Conservation (phyloP, 2,329 filamentous ascomycete species). For the Beauveria australis region DNA sequence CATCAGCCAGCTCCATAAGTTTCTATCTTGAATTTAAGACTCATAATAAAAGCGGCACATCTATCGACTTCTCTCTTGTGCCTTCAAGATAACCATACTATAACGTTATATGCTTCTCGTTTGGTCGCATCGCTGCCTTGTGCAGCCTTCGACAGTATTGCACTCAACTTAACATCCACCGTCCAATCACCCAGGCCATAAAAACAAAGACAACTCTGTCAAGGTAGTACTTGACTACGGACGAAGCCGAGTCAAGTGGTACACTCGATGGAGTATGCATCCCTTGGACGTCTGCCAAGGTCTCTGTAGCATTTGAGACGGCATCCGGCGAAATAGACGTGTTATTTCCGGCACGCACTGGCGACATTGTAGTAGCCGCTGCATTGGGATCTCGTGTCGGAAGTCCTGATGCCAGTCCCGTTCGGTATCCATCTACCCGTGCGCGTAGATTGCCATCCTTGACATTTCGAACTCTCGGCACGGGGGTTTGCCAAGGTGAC, state of each 20-base stretch:
- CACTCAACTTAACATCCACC: neutral
- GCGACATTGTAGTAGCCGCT: neutral
- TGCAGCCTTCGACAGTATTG: no score
- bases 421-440: conserved; percentile 4
- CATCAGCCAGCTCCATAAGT: conserved; percentile 6
- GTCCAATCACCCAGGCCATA: neutral
- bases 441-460: neutral
- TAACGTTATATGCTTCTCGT: neutral
- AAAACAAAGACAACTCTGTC: neutral
- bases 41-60: conserved; percentile 10
- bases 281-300: neutral
- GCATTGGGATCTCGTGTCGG: neutral
- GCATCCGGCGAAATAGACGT: neutral
- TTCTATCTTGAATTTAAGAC: conserved; percentile 8
- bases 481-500: conserved; percentile 10
- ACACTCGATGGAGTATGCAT: neutral
- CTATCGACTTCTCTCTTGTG: neutral
- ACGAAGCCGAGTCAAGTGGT: neutral
- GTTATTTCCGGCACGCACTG: neutral
- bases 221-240: neutral
- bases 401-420: neutral
- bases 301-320: neutral
- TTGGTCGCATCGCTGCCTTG: neutral
- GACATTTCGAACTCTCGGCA: neutral
- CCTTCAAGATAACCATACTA: conserved; percentile 11